These are phyloP conservation scores for Apiospora pterosperma DNA, from an alignment of 2,329 filamentous ascomycete species.

Conservation along the genomic window DNA sequence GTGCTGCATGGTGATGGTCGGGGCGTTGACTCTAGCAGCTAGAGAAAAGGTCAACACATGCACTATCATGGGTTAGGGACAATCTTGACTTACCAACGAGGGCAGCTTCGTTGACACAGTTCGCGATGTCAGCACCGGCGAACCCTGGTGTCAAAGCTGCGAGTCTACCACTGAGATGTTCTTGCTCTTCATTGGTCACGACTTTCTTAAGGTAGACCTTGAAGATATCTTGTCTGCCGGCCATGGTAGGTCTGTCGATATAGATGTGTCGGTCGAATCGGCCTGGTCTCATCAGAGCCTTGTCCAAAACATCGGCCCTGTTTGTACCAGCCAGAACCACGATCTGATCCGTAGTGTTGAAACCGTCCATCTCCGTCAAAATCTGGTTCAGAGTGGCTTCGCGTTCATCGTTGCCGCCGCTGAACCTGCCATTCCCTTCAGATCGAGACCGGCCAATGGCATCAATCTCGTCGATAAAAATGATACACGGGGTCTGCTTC, in stretches of 20 bases:
- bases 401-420: conserved; percentile 93
- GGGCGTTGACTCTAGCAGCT: conserved; percentile 82
- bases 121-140: conserved; percentile 96
- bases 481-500: conserved; percentile 96
- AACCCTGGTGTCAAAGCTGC: conserved; percentile 94
- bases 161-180: conserved; percentile 82
- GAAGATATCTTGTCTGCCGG: conserved; percentile 94
- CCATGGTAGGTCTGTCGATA: conserved; percentile 95
- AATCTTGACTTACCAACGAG: conserved; percentile 72
- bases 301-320: conserved; percentile 88
- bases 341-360: conserved; percentile 95
- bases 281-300: conserved; percentile 92
- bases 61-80: neutral
- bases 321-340: conserved; percentile 97
- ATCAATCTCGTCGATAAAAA: conserved; percentile 99
- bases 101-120: conserved; percentile 96
- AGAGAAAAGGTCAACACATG: conserved; percentile 35
- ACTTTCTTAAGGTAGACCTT: conserved; percentile 92
- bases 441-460: conserved; percentile 89
- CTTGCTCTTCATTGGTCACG: conserved; percentile 84
- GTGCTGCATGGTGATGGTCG: conserved; percentile 80
- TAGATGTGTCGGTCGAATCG: conserved; percentile 96
- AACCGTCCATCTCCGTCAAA: conserved; percentile 98
- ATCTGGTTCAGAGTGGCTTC: conserved; percentile 98
- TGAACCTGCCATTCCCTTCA: conserved; percentile 72